phyloP scores from a whole-genome alignment of 345 rosid genomes.

The Limnanthes douglasii region DNA sequence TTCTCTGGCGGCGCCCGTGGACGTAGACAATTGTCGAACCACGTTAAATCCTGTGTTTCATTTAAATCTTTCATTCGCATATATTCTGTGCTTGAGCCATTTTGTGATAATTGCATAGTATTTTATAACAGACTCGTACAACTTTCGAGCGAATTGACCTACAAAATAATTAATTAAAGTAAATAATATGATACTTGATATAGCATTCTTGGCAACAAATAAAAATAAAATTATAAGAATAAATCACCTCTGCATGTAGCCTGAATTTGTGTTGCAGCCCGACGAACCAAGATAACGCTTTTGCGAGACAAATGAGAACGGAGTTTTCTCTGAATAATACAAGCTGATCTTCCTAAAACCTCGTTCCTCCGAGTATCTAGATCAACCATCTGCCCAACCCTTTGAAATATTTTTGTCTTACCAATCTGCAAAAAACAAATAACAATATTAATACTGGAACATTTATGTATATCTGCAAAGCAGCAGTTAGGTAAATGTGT shows the following conservation, averaged over 20 bases:
- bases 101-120: too few relatives aligned
- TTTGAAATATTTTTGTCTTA: constrained; percentile 82
- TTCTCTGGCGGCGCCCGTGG: too few relatives aligned
- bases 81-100: too few relatives aligned
- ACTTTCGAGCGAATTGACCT: too few relatives aligned
- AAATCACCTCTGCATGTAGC: constrained; percentile 78
- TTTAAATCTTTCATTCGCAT: too few relatives aligned
- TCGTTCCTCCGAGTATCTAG: constrained; percentile 80
- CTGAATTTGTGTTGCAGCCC: constrained; percentile 52
- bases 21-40: too few relatives aligned
- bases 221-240: too few relatives aligned
- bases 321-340: constrained; percentile 77
- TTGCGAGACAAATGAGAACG: constrained; percentile 77
- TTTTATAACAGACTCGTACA: too few relatives aligned
- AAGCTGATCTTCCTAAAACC: constrained; percentile 84
- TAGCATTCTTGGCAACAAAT: too few relatives aligned
- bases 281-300: constrained; percentile 41
- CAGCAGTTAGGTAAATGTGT: constrained; percentile 2
- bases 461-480: background rate
- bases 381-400: constrained; percentile 99
- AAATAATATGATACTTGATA: too few relatives aligned
- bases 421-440: constrained; percentile 48
- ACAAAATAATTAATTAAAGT: too few relatives aligned
- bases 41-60: too few relatives aligned
- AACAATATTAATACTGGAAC: background rate